Evolutionary conservation across 805 yeast species (phyloP).

Genomic region (Metschnikowia colocasiae): DNA sequence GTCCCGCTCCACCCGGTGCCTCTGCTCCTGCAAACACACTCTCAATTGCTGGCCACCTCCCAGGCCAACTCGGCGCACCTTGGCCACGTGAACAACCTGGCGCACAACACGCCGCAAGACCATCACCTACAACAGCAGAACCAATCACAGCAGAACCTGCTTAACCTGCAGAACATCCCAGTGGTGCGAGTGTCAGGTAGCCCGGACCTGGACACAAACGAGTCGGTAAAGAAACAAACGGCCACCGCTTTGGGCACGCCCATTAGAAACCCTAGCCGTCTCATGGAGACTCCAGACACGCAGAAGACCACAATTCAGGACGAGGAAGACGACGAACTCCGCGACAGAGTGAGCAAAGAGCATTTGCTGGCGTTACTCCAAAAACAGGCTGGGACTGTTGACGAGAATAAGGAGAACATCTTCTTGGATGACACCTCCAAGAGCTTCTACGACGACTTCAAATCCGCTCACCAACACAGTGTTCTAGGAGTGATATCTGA

Average conservation of each 20-base stretch:
- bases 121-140: neutral
- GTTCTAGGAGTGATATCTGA: slow-evolving; percentile 26
- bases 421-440: slow-evolving; percentile 37
- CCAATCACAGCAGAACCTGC: neutral
- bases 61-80: neutral
- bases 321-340: slow-evolving; percentile 32
- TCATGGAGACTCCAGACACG: slow-evolving; percentile 42
- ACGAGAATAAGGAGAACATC: slow-evolving; percentile 48
- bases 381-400: slow-evolving; percentile 21
- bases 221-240: neutral
- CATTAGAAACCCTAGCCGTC: slow-evolving; percentile 11
- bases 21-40: slow-evolving; percentile 1
- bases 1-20: neutral
- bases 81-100: neutral
- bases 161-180: neutral
- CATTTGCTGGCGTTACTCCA: slow-evolving; percentile 30
- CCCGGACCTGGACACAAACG: neutral
- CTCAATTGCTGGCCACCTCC: neutral
- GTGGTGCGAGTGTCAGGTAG: slow-evolving; percentile 2
- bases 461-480: slow-evolving; percentile 3
- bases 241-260: slow-evolving; percentile 16
- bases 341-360: slow-evolving; percentile 31
- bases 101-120: neutral
- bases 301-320: slow-evolving; percentile 43
- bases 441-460: slow-evolving; percentile 17